Conservation (phyloP, 176 grass and related monocot genomes). For the Neostapfia colusana region DNA sequence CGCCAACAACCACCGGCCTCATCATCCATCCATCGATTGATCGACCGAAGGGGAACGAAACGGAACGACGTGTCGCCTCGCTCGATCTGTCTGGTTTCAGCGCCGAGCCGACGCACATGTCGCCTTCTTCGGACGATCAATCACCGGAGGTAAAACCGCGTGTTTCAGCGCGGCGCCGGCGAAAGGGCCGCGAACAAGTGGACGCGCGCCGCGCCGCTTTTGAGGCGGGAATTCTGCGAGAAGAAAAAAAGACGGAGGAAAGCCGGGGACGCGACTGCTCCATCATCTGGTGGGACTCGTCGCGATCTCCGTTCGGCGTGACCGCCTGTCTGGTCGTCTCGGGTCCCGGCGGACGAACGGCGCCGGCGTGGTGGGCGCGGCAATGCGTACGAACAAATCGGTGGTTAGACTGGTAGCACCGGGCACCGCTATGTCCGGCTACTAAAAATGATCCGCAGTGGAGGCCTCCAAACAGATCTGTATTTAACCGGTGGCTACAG, state of each 20-base stretch:
- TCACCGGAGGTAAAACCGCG: background rate
- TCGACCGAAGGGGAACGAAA: too few species aligned
- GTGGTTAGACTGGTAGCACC: too few species aligned
- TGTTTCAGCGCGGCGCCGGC: background rate
- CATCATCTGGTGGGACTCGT: too few species aligned
- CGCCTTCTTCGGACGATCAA: background rate
- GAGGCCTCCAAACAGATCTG: too few species aligned
- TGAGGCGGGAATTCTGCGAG: slow-evolving; percentile 30
- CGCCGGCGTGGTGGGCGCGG: background rate
- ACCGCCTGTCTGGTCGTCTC: background rate
- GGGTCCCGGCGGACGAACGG: background rate
- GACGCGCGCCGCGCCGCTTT: slow-evolving; percentile 11
- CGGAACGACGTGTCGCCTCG: background rate
- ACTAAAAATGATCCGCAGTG: too few species aligned
- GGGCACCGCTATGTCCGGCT: too few species aligned
- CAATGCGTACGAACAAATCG: slow-evolving; percentile 5
- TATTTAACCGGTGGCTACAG: too few species aligned
- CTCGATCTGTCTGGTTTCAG: background rate
- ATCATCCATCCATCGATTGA: background rate
- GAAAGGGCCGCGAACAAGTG: background rate
- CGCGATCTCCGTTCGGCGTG: too few species aligned
- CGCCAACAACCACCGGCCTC: background rate
- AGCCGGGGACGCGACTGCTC: background rate
- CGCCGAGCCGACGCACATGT: background rate
- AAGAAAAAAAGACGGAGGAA: background rate